Percentiles rank a stretch among this genome's conserved stretches.
Conservation (phyloP, 768 basidiomycete genomes). For the Hygrophorus russula region DNA sequence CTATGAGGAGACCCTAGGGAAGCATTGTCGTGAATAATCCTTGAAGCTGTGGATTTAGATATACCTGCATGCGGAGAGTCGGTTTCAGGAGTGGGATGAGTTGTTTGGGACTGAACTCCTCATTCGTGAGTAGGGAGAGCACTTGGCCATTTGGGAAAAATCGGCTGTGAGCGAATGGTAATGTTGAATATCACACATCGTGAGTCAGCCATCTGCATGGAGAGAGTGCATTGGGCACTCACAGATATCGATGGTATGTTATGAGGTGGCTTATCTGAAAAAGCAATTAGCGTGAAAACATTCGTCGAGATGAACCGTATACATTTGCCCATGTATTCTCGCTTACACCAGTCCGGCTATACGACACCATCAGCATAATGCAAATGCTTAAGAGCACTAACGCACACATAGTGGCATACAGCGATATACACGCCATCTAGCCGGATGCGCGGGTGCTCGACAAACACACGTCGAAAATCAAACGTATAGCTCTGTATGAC, state of each 20-base stretch:
- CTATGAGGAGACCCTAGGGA: constrained; percentile 56
- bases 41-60: constrained; percentile 2
- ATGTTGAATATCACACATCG: not conserved
- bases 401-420: constrained; percentile 80
- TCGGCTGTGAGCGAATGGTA: constrained; percentile 34
- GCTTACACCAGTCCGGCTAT: constrained; percentile 61
- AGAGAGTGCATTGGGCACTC: constrained; percentile 14
- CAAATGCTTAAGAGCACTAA: not conserved
- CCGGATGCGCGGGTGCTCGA: constrained; percentile 79
- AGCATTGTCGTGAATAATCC: not conserved
- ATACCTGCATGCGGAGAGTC: constrained; percentile 66
- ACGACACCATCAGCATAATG: not conserved
- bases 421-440: constrained; percentile 88
- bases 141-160: constrained; percentile 85
- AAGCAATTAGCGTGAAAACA: constrained; percentile 6
- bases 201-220: not conserved
- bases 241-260: constrained; percentile 91
- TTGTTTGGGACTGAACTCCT: constrained; percentile 57
- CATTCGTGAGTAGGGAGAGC: constrained; percentile 75
- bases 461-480: constrained; percentile 66
- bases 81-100: constrained; percentile 72
- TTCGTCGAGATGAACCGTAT: constrained; percentile 15
- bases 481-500: constrained; percentile 41
- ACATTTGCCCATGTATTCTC: constrained; percentile 88
- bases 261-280: constrained; percentile 70